phyloP scores from a whole-genome alignment of 2,329 filamentous ascomycete species.

The Anthostomella pinea region DNA sequence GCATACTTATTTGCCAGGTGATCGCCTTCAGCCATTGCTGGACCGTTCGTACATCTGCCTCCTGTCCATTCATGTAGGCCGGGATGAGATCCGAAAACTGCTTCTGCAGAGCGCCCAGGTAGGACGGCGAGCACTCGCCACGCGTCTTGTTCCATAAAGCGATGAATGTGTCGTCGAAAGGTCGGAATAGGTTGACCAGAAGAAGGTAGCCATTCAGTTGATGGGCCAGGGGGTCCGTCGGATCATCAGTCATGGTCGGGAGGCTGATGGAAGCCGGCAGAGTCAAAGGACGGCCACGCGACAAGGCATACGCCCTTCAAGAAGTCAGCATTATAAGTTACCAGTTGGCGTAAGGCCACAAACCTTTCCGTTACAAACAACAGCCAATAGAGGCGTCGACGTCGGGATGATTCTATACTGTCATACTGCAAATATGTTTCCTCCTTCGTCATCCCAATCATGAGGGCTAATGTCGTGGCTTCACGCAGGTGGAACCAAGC shows the following conservation, averaged over 20 bases:
- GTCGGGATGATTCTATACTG: slow-evolving; percentile 57
- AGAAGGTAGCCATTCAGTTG: slow-evolving; percentile 56
- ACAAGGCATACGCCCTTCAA: slow-evolving; percentile 65
- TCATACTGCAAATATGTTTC: slow-evolving; percentile 60
- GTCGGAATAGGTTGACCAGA: slow-evolving; percentile 61
- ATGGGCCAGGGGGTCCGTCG: slow-evolving; percentile 50
- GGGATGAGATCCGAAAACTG: slow-evolving; percentile 57
- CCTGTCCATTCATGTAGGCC: slow-evolving; percentile 47
- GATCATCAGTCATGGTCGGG: slow-evolving; percentile 61
- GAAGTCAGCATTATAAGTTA: slow-evolving; percentile 7
- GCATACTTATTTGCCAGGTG: slow-evolving; percentile 59
- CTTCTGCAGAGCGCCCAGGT: slow-evolving; percentile 58
- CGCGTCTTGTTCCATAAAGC: slow-evolving; percentile 65
- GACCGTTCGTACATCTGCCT: slow-evolving; percentile 55
- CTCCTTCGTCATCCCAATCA: slow-evolving; percentile 60
- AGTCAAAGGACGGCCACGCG: slow-evolving; percentile 66
- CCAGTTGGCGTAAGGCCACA: slow-evolving; percentile 9
- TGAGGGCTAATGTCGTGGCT: slow-evolving; percentile 66
- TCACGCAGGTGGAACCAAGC: slow-evolving; percentile 80
- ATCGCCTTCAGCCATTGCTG: slow-evolving; percentile 66
- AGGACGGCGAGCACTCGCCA: slow-evolving; percentile 53
- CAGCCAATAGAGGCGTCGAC: slow-evolving; percentile 70
- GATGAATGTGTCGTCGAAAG: slow-evolving; percentile 64
- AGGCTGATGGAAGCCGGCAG: slow-evolving; percentile 66
- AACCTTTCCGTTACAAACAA: slow-evolving; percentile 69